Evolutionary conservation across 1,284 basidiomycete species (phyloP), one percentile per base, ranked within the genome.

Genomic region (Anthracocystis setariae): DNA sequence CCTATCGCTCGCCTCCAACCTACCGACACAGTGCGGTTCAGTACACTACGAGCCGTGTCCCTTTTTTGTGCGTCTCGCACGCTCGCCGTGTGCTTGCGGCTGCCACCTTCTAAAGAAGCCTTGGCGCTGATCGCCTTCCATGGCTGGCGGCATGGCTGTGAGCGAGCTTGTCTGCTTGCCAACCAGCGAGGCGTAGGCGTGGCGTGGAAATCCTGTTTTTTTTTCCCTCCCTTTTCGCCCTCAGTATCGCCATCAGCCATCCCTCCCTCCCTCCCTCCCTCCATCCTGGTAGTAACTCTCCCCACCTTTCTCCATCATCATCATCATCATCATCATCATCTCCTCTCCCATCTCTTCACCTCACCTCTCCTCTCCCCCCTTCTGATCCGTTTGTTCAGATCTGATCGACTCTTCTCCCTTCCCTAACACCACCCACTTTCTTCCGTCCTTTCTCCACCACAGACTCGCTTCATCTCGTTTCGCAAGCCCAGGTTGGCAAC

Each of bases 401-500:
- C 42, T 15, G 13, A 23, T 37, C 27, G 33, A 37, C 46, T 5
- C 20, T 24, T 24, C 32, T 35, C 32, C 32, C 44, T 46, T 18
- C 47, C 46, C 24, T 18, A 33, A 21, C 38, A 42, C 39, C 39
- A 43, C 17, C 8, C 38, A 37, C 38, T 40, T 32, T 23, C 21
- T 12, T 29, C 4, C 10, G 23, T 15, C 43, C 23, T 25, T 27
- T 42, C 33, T 17, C 21, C 35, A 45, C 44, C 43, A 40, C 38
- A 42, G 40, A 21, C 46, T 48, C 62, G 37, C 35, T 37, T 37
- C 35, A n/a, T 37, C 35, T 37, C 35, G 13, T n/a, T n/a, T 20
- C n/a, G 39, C 27, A 10, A 53, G 62, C 62, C 62, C 62, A 54
- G 56, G 55, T 65, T 50, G 51, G 55, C 62, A 32, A 20, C 33